Conservation (phyloP, 495 filamentous ascomycete genomes). For the Cryomyces antarcticus region DNA sequence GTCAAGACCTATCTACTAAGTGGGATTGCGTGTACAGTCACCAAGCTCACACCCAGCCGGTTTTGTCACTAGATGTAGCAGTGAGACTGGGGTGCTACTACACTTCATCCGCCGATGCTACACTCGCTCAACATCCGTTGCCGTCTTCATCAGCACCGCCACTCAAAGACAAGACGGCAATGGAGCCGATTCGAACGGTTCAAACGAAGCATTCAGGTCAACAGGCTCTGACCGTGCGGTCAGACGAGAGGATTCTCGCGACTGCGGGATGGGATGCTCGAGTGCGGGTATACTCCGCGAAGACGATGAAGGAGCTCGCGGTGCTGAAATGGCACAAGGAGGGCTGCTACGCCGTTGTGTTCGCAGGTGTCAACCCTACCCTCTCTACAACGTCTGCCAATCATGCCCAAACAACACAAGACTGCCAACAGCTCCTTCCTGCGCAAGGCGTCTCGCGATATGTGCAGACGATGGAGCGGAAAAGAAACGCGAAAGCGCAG, state of each 20-base stretch:
- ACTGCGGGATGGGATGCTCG: constrained; percentile 87
- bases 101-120: constrained; percentile 66
- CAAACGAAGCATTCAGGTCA: constrained; percentile 83
- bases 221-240: constrained; percentile 56
- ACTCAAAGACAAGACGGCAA: constrained; percentile 18
- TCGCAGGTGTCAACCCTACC: constrained; percentile 27
- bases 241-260: constrained; percentile 65
- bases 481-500: constrained; percentile 41
- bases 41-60: constrained; percentile 59
- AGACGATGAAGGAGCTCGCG: constrained; percentile 70
- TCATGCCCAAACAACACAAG: background rate
- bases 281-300: constrained; percentile 59
- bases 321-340: constrained; percentile 91
- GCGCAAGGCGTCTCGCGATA: background rate
- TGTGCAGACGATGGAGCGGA: constrained; percentile 3
- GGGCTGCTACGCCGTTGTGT: constrained; percentile 72
- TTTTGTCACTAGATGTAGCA: constrained; percentile 54
- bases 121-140: constrained; percentile 35
- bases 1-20: constrained; percentile 2
- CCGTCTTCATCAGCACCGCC: constrained; percentile 18
- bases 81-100: constrained; percentile 41
- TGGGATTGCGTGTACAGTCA: constrained; percentile 48
- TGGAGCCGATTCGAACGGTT: constrained; percentile 30
- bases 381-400: background rate
- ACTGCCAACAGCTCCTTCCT: background rate